Conservation (phyloP, 2,329 filamentous ascomycete species). For the Aureobasidium sp. region DNA sequence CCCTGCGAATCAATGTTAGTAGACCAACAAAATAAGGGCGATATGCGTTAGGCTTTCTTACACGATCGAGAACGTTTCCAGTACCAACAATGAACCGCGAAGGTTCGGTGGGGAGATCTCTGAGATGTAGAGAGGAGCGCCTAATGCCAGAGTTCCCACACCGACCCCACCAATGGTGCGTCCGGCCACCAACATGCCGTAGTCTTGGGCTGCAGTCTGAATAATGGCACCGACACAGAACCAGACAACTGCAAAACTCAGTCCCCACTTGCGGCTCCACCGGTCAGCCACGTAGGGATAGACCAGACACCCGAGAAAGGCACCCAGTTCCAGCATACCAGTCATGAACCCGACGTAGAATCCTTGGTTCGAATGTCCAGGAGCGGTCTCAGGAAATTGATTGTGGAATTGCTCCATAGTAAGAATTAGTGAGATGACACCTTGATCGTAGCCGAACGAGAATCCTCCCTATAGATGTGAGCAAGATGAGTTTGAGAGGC, state of each 20-base stretch:
- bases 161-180: slow-evolving; percentile 41
- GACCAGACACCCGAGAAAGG: slow-evolving; percentile 38
- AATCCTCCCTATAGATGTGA: not conserved
- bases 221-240: slow-evolving; percentile 47
- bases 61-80: slow-evolving; percentile 40
- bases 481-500: not conserved
- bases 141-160: slow-evolving; percentile 27
- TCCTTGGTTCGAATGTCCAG: slow-evolving; percentile 34
- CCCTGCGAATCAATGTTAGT: too few species aligned
- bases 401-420: slow-evolving; percentile 48
- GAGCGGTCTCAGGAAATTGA: slow-evolving; percentile 30
- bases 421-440: slow-evolving; percentile 35
- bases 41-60: not conserved
- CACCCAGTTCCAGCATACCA: slow-evolving; percentile 50
- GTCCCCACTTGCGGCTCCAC: slow-evolving; percentile 47
- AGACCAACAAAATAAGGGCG: too few species aligned
- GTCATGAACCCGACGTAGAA: slow-evolving; percentile 43
- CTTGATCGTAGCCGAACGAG: slow-evolving; percentile 17
- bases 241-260: slow-evolving; percentile 44
- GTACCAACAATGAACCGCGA: slow-evolving; percentile 39
- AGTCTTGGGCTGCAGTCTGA: slow-evolving; percentile 45
- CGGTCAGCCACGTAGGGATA: slow-evolving; percentile 47
- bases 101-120: slow-evolving; percentile 33
- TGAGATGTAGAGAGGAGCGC: slow-evolving; percentile 42
- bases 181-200: slow-evolving; percentile 46